Conservation (phyloP, 345 rosid species). For the Salix viminalis region DNA sequence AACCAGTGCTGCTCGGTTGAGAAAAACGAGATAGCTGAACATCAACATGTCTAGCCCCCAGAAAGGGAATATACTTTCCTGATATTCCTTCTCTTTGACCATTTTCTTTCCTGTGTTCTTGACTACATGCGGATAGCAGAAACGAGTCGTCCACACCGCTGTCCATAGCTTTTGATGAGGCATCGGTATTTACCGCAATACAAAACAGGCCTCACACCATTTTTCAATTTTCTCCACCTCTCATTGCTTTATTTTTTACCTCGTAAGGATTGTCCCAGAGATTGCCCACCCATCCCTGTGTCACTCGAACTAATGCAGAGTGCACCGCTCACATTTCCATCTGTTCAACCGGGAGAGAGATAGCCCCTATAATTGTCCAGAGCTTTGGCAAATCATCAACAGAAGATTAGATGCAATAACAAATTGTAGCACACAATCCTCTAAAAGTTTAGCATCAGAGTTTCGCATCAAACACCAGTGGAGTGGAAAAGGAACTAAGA, state of each 20-base stretch:
- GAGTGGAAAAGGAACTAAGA: background rate
- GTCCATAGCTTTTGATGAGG: background rate
- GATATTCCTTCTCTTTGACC: too few relatives aligned
- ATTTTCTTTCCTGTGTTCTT: background rate
- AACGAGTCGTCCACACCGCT: background rate
- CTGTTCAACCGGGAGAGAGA: background rate
- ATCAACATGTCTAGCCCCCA: background rate
- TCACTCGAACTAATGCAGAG: background rate
- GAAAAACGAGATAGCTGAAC: background rate
- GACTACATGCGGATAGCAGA: background rate
- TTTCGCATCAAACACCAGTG: background rate
- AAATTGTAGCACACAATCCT: background rate
- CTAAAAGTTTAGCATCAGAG: background rate
- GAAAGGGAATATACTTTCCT: background rate
- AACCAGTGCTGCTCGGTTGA: background rate
- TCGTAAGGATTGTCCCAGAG: background rate
- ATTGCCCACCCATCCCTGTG: background rate
- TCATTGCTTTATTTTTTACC: background rate
- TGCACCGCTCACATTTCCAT: background rate
- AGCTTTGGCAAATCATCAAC: background rate
- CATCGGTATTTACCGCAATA: background rate
- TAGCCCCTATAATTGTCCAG: background rate
- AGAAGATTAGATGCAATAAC: background rate
- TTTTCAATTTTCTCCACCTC: background rate
- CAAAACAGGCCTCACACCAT: background rate